Evolutionary conservation across 371 early-diverging fungal genomes (phyloP), one percentile per base, ranked within the genome.

Genomic region (Mitosporidium daphniae): DNA sequence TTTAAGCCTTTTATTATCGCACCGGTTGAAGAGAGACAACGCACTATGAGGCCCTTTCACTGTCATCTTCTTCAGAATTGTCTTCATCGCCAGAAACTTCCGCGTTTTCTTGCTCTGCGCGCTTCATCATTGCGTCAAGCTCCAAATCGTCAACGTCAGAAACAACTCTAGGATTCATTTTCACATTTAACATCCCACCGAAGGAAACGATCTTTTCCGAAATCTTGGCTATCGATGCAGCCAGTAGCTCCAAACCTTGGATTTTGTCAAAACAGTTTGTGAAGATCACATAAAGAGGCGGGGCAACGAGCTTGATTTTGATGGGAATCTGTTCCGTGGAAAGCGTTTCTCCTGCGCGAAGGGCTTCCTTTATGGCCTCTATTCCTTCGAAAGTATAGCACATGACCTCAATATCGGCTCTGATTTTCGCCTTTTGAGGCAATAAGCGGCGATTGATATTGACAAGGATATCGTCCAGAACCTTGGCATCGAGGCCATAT

Each of bases 371-470:
- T 40, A 97, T 74, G 21, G 82, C 82, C 39, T 74, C 72, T 11
- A 97, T 71, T 33, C 98, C 98, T 42, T 82, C 74, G 38, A 71
- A 70, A 36, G 68, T 70, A 33, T 66, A 72, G 52, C 94, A 93
- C 36, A 70, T 67, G 24, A 84, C 65, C 43, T 94, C 91, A 28
- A 93, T 57, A 55, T 97, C 94, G 25, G 37, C 34, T 42, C 84
- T 69, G 34, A 91, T 66, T 51, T 86, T 91, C 39, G 75, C 59
- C 13, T 75, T 70, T 41, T 84, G 78, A 25, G 86, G 91, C 16
- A 78, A 77, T 51, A 91, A 48, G 23, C 73, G 53, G 27, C 73
- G 65, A 31, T 56, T 55, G 35, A 91, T 80, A 46, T 65, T 67
- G 41, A 42, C 40, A 31, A 75, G 33, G 22, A 86, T 49, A 42